Evolutionary conservation across 257 asterid species (phyloP), one percentile per base, ranked within the genome.

Genomic region (Nicotiana tabacum): DNA sequence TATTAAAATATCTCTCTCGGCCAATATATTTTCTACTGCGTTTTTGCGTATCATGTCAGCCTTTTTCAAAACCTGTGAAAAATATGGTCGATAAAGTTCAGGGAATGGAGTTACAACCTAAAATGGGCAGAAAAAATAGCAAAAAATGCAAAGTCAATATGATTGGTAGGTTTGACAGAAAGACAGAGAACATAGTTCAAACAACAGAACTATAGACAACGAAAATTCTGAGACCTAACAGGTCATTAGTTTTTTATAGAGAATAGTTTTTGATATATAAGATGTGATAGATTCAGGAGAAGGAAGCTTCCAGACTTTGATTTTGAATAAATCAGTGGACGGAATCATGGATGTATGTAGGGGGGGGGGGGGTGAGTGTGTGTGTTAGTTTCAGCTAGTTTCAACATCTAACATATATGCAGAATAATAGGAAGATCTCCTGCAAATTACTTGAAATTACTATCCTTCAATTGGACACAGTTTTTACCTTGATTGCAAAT

Each of bases 11-110:
- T 96, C 97, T 30, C 99, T 95, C 89, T 96, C 99, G 24, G 99
- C 98, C 90, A 96, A 90, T 86, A 96, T 96, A 86, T 91, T 94
- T 84, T 96, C 98, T 81, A 96, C 98, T 18, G 98, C 95, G 91
- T 96, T 96, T 91, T 96, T 96, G 48, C 97, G 92, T 80, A 96
- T 94, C 98, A 91, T 96, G 82, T 95, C 99, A 70, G 97, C 98
- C 87, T 96, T 96, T 89, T 91, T 93, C 84, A 96, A 88, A 87
- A 96, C 99, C 99, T 96, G 91, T 72, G 82, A 83, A 82, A 78
- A 82, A 77, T 83, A 29, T 67, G 79, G 70, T 80, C 18, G 29
- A 27, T 27, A 76, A 51, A 18, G 16, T 76, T 51, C 21, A 51
- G 80, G 80, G 5, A 8, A 76, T 51, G 64, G 46, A 76, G 53